Conservation (phyloP, 2,329 filamentous ascomycete genomes). For the Aspergillus quadricinctus region DNA sequence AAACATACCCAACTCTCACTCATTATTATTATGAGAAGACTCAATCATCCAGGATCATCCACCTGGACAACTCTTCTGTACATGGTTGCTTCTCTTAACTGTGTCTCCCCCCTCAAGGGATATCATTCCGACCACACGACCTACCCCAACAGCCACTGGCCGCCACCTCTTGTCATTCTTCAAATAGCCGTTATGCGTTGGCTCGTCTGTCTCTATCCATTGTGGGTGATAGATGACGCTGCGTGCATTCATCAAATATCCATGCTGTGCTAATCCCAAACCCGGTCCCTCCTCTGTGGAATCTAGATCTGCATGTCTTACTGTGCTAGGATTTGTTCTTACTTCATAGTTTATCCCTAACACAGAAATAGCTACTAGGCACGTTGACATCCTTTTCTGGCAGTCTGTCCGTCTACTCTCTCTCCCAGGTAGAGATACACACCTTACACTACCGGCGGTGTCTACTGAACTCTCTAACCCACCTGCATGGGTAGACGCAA, state of each 20-base stretch:
- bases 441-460: background rate
- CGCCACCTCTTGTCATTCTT: constrained; percentile 12
- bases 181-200: background rate
- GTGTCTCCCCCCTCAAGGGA: background rate
- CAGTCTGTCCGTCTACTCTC: background rate
- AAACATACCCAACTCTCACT: background rate
- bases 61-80: background rate
- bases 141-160: background rate
- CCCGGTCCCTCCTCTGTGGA: background rate
- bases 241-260: background rate
- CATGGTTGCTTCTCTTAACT: background rate
- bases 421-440: background rate
- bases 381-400: background rate
- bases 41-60: background rate
- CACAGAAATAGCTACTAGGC: background rate
- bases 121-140: constrained; percentile 11
- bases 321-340: background rate
- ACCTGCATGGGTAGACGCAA: background rate
- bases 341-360: background rate
- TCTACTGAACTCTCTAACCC: background rate
- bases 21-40: background rate
- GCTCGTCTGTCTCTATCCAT: background rate
- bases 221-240: background rate
- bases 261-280: background rate
- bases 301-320: background rate